A percentile compares a stretch with the other conserved stretches of the same genome.
Evolutionary conservation across 495 filamentous ascomycete genomes (phyloP).

Genomic region (Talaromyces stipitatus): DNA sequence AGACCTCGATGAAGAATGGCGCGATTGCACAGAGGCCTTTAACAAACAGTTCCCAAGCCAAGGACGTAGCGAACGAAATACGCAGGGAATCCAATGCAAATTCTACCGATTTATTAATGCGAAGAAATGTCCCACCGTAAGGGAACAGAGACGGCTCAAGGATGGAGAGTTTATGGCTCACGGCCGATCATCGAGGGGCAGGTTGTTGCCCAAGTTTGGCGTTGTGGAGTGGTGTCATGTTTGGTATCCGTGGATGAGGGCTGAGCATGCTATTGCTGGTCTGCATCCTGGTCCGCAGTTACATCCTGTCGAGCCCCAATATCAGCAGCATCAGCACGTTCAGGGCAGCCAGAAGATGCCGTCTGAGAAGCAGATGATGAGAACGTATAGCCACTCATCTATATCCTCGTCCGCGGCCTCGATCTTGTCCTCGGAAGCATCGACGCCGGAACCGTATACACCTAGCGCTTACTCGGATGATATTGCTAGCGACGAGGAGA

Average conservation of each 20-base stretch:
- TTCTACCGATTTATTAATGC: slow-evolving; percentile 47
- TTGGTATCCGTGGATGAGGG: slow-evolving; percentile 40
- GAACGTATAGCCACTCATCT: slow-evolving; percentile 2
- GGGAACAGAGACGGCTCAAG: slow-evolving; percentile 37
- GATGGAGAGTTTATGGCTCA: slow-evolving; percentile 34
- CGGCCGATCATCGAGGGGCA: slow-evolving; percentile 1
- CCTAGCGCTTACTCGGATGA: slow-evolving; percentile 6
- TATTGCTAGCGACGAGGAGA: background rate
- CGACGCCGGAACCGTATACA: slow-evolving; percentile 1
- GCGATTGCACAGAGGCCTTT: slow-evolving; percentile 41
- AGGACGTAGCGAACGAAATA: slow-evolving; percentile 31
- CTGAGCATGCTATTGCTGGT: slow-evolving; percentile 11
- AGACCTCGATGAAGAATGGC: slow-evolving; percentile 45
- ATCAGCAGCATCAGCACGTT: background rate
- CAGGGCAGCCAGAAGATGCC: background rate
- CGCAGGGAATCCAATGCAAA: slow-evolving; percentile 48
- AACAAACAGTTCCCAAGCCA: slow-evolving; percentile 39
- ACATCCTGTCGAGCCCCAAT: background rate
- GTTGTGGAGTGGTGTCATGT: slow-evolving; percentile 32
- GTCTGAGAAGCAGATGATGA: background rate
- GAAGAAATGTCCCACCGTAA: slow-evolving; percentile 37
- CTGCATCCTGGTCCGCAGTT: slow-evolving; percentile 1
- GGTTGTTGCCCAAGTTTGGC: slow-evolving; percentile 20
- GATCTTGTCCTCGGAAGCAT: background rate
- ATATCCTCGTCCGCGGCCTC: background rate